Conservation (phyloP, 148 eudicot genomes). For the Rhododendron simsii region DNA sequence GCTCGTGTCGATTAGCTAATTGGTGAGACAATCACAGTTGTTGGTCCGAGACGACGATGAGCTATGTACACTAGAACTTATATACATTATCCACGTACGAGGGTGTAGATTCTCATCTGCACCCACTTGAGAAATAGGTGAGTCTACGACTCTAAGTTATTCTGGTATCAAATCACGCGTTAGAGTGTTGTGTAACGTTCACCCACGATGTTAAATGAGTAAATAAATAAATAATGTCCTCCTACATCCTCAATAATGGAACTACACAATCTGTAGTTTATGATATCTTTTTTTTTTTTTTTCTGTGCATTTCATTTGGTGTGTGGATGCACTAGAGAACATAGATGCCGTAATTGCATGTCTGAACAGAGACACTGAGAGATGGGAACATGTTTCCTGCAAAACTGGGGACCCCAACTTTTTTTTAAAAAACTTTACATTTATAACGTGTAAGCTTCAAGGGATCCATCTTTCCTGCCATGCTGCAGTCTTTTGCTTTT, state of each 20-base stretch:
- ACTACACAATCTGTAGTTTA: neutral
- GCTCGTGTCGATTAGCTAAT: neutral
- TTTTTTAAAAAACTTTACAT: neutral
- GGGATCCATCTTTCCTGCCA: neutral
- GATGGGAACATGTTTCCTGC: conserved; percentile 29
- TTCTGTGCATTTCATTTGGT: neutral
- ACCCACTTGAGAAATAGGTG: neutral
- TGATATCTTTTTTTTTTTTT: neutral
- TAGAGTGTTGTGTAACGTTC: neutral
- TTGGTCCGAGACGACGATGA: neutral
- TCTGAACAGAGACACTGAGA: conserved; percentile 12
- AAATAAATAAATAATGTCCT: neutral
- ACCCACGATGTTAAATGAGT: neutral
- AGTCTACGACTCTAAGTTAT: neutral
- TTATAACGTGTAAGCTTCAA: neutral
- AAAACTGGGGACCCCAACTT: conserved; percentile 8
- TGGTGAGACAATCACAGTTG: neutral
- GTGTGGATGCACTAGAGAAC: neutral
- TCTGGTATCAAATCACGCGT: too few relatives aligned
- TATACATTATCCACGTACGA: too few relatives aligned
- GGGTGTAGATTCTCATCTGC: too few relatives aligned
- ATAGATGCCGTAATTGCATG: neutral
- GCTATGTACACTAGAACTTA: too few relatives aligned
- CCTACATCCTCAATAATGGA: neutral
- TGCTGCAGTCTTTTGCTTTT: neutral